These are phyloP conservation scores for Saccharomycopsis sp. DNA, from an alignment of 805 yeast genomes.

Conservation along the genomic window DNA sequence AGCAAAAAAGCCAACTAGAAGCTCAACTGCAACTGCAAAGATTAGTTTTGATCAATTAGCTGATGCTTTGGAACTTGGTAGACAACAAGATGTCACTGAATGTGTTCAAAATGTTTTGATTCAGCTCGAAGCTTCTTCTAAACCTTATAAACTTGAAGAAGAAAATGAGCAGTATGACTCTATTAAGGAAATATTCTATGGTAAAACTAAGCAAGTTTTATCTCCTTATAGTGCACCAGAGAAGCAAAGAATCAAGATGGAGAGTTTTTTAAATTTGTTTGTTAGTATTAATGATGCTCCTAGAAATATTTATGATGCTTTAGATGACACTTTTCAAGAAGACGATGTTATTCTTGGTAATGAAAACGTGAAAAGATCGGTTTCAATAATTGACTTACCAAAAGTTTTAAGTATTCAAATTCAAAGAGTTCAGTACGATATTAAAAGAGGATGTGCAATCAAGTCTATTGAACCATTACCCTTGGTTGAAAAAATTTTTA, in stretches of 20 bases:
- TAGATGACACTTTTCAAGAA: slow-evolving; percentile 72
- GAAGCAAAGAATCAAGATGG: slow-evolving; percentile 42
- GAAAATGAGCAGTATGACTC: slow-evolving; percentile 80
- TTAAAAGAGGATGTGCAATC: slow-evolving; percentile 59
- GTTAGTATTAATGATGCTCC: slow-evolving; percentile 88
- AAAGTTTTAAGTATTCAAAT: slow-evolving; percentile 83
- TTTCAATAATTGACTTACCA: slow-evolving; percentile 66
- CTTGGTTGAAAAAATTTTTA: slow-evolving; percentile 63
- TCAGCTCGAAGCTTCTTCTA: slow-evolving; percentile 81
- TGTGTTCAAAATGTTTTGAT: slow-evolving; percentile 90
- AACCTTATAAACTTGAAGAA: slow-evolving; percentile 43
- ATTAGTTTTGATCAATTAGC: slow-evolving; percentile 49
- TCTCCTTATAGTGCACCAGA: slow-evolving; percentile 22
- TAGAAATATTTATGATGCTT: slow-evolving; percentile 77
- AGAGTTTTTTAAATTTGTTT: slow-evolving; percentile 70
- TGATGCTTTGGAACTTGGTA: slow-evolving; percentile 66
- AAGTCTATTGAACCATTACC: slow-evolving; percentile 78
- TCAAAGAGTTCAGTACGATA: slow-evolving; percentile 86
- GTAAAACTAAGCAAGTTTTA: slow-evolving; percentile 62
- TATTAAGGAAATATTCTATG: slow-evolving; percentile 72
- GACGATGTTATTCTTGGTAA: slow-evolving; percentile 57
- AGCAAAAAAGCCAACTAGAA: background rate
- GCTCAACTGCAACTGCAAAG: slow-evolving; percentile 4
- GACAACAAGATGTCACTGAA: slow-evolving; percentile 97
- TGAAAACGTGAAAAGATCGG: slow-evolving; percentile 63